A percentile compares a stretch with the other conserved stretches of the same genome.
Conservation (phyloP, 1,139 yeast genomes). For the Suhomyces panamericanus region DNA sequence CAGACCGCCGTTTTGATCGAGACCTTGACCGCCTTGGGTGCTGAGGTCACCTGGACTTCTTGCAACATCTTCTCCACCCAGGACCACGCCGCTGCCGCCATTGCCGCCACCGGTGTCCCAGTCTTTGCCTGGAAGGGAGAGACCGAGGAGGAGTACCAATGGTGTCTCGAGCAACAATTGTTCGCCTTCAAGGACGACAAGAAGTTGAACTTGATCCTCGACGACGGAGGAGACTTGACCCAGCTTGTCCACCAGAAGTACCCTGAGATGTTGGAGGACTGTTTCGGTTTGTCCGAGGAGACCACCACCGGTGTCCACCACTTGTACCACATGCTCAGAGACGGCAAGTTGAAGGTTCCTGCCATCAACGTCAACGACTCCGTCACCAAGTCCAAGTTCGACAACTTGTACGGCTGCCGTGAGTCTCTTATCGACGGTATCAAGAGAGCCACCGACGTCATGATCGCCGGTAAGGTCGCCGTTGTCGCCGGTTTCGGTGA, state of each 20-base stretch:
- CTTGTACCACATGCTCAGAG: slow-evolving; percentile 94
- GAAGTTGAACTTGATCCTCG: slow-evolving; percentile 96
- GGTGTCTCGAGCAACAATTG: slow-evolving; percentile 99
- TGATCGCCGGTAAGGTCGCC: slow-evolving; percentile 99
- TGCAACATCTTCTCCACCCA: slow-evolving; percentile 99
- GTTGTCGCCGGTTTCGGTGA: slow-evolving; percentile 99
- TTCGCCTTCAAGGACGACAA: slow-evolving; percentile 96
- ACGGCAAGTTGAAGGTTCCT: slow-evolving; percentile 91
- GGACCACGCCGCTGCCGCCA: slow-evolving; percentile 99
- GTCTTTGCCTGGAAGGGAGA: slow-evolving; percentile 99
- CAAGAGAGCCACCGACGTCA: slow-evolving; percentile 99
- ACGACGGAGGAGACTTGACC: slow-evolving; percentile 99
- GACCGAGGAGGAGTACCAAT: slow-evolving; percentile 98
- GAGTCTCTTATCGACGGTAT: slow-evolving; percentile 98
- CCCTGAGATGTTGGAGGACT: slow-evolving; percentile 96
- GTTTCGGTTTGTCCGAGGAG: slow-evolving; percentile 98
- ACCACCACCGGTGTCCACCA: slow-evolving; percentile 99
- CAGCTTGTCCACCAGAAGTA: slow-evolving; percentile 95
- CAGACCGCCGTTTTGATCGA: slow-evolving; percentile 99
- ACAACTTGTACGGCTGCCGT: slow-evolving; percentile 99
- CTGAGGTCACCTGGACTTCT: slow-evolving; percentile 99
- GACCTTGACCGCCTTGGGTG: slow-evolving; percentile 96
- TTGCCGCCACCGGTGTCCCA: slow-evolving; percentile 99
- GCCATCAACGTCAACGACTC: slow-evolving; percentile 99
- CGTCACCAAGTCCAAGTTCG: slow-evolving; percentile 99